These are phyloP conservation scores for Suillus ampliporus DNA, from an alignment of 768 basidiomycete species.

Conservation along the genomic window DNA sequence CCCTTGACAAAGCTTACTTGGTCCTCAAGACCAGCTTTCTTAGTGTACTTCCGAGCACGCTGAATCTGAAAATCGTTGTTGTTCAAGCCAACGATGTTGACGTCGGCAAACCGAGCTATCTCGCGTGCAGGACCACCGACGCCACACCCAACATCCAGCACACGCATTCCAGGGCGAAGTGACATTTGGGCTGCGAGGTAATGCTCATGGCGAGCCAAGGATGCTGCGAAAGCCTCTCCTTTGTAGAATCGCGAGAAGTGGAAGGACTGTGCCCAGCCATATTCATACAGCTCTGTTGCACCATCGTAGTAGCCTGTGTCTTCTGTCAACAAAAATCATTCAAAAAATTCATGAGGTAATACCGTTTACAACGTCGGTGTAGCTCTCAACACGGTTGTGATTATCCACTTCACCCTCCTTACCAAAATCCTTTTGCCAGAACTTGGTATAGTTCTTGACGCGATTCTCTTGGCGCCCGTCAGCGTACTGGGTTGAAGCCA, in stretches of 20 bases:
- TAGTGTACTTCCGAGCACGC: slow-evolving; percentile 81
- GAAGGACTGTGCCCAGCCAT: slow-evolving; percentile 86
- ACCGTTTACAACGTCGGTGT: slow-evolving; percentile 96
- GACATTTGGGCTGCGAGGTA: slow-evolving; percentile 86
- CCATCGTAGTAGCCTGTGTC: slow-evolving; percentile 90
- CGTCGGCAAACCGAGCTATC: slow-evolving; percentile 88
- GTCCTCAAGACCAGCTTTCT: slow-evolving; percentile 67
- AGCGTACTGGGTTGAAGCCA: slow-evolving; percentile 33
- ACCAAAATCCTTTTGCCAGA: slow-evolving; percentile 86
- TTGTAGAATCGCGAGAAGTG: slow-evolving; percentile 95
- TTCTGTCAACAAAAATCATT: background rate
- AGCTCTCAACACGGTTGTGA: slow-evolving; percentile 76
- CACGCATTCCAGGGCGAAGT: slow-evolving; percentile 85
- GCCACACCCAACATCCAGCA: slow-evolving; percentile 95
- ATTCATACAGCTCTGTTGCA: slow-evolving; percentile 90
- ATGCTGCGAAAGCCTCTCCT: slow-evolving; percentile 73
- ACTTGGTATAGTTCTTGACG: slow-evolving; percentile 85
- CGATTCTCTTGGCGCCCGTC: slow-evolving; percentile 72
- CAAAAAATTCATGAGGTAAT: background rate
- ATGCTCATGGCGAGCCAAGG: slow-evolving; percentile 89
- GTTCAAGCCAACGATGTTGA: slow-evolving; percentile 80
- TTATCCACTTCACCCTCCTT: slow-evolving; percentile 72
- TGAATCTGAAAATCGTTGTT: slow-evolving; percentile 93
- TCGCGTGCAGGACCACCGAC: slow-evolving; percentile 93
- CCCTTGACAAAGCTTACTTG: slow-evolving; percentile 84